Percentiles rank a stretch among this genome's conserved stretches.
phyloP scores from a whole-genome alignment of 1,284 basidiomycete species.

The Bondarzewia mesenterica region DNA sequence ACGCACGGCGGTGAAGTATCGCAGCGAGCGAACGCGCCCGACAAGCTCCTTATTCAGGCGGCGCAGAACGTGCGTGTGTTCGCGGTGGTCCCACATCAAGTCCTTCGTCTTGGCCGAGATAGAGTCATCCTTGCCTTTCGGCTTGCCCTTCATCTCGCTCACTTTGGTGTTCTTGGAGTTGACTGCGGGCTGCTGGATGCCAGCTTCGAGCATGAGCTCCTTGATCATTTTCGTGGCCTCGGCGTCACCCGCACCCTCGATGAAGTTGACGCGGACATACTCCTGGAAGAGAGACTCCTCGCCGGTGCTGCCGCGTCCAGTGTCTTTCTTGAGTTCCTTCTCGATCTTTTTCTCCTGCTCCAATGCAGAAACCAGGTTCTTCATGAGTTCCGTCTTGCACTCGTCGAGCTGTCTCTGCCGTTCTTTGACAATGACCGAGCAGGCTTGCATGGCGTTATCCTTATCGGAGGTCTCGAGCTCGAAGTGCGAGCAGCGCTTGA shows the following conservation, averaged over 20 bases:
- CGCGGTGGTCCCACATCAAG: constrained; percentile 74
- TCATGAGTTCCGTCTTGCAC: constrained; percentile 69
- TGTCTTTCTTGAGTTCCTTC: not conserved
- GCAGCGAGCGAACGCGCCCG: constrained; percentile 79
- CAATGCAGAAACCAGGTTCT: constrained; percentile 59
- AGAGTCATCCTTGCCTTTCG: constrained; percentile 20
- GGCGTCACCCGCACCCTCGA: constrained; percentile 66
- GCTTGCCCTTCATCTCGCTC: not conserved
- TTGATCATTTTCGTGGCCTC: constrained; percentile 61
- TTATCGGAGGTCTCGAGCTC: constrained; percentile 71
- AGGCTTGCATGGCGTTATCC: constrained; percentile 83
- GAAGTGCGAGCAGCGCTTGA: constrained; percentile 93
- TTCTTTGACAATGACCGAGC: constrained; percentile 83
- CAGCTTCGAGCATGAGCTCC: constrained; percentile 54
- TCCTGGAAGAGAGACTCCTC: constrained; percentile 76
- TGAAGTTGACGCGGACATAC: constrained; percentile 59
- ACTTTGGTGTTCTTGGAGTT: constrained; percentile 19
- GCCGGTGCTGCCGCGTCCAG: constrained; percentile 43
- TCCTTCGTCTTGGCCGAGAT: constrained; percentile 38
- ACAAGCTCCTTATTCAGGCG: constrained; percentile 81
- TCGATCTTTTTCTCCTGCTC: constrained; percentile 47
- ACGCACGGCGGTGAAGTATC: constrained; percentile 87
- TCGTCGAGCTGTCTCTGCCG: constrained; percentile 73
- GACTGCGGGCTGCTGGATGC: constrained; percentile 27
- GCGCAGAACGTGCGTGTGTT: constrained; percentile 80